Conservation (phyloP, 495 filamentous ascomycete genomes). For the Rostrohypoxylon terebratum region DNA sequence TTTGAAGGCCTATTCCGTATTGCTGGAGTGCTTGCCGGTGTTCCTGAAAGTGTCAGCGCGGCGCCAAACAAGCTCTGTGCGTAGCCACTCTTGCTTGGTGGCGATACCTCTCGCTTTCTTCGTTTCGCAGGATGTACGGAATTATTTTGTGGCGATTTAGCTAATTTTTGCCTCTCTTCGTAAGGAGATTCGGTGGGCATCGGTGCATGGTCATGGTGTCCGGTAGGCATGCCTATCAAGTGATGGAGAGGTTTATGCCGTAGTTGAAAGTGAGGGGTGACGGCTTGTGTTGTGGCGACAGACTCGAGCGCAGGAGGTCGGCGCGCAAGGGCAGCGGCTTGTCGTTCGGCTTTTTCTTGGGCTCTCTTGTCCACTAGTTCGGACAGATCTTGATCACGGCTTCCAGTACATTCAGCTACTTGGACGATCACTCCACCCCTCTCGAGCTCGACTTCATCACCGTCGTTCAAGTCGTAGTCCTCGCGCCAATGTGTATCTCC, state of each 20-base stretch:
- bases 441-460: slow-evolving; percentile 86
- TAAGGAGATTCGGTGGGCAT: slow-evolving; percentile 62
- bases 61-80: slow-evolving; percentile 65
- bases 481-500: slow-evolving; percentile 87
- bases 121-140: slow-evolving; percentile 52
- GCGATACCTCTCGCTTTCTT: slow-evolving; percentile 50
- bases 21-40: slow-evolving; percentile 53
- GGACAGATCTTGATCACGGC: slow-evolving; percentile 79
- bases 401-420: slow-evolving; percentile 78
- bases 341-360: slow-evolving; percentile 61
- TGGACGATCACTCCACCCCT: slow-evolving; percentile 79
- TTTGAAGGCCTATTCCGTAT: slow-evolving; percentile 38
- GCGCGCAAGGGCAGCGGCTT: slow-evolving; percentile 50
- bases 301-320: slow-evolving; percentile 28
- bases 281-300: slow-evolving; percentile 12
- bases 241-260: slow-evolving; percentile 59
- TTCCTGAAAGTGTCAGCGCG: slow-evolving; percentile 57
- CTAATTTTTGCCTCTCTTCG: slow-evolving; percentile 57
- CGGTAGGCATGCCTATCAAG: slow-evolving; percentile 60
- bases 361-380: slow-evolving; percentile 75
- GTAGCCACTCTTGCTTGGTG: slow-evolving; percentile 62
- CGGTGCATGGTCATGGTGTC: slow-evolving; percentile 63
- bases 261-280: slow-evolving; percentile 48
- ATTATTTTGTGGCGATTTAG: slow-evolving; percentile 26
- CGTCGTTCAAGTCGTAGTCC: slow-evolving; percentile 71